Percentiles rank a stretch among this genome's conserved stretches.
phyloP scores from a whole-genome alignment of 257 asterid species.

The Solanum etuberosum region DNA sequence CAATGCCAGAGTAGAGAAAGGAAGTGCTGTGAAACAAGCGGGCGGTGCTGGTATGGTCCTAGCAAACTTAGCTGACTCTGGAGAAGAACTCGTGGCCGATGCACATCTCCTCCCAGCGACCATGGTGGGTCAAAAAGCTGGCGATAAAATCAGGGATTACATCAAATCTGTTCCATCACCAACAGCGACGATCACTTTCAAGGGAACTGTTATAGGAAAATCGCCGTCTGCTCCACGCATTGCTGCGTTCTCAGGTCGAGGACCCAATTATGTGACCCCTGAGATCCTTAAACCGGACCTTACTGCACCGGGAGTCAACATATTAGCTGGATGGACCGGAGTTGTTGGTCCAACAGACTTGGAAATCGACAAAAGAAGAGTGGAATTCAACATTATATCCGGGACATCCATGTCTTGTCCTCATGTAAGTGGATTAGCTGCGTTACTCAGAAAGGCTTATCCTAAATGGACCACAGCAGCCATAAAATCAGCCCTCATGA shows the following conservation, averaged over 20 bases:
- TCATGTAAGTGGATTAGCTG: constrained; percentile 55
- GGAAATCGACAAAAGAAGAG: constrained; percentile 14
- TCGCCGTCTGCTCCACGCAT: constrained; percentile 74
- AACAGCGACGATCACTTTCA: constrained; percentile 51
- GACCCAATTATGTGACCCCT: constrained; percentile 65
- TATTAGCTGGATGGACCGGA: constrained; percentile 61
- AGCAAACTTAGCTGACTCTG: constrained; percentile 64
- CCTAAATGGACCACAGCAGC: constrained; percentile 71
- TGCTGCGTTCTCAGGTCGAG: constrained; percentile 84
- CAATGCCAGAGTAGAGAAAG: constrained; percentile 75
- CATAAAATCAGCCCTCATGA: constrained; percentile 56
- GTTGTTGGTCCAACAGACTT: constrained; percentile 22
- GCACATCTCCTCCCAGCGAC: constrained; percentile 76
- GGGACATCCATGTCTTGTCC: constrained; percentile 92
- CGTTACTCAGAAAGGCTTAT: constrained; percentile 47
- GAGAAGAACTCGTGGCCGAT: constrained; percentile 80
- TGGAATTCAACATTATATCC: constrained; percentile 29
- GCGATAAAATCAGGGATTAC: constrained; percentile 52
- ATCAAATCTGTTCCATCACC: constrained; percentile 47
- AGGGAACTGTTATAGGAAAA: constrained; percentile 62
- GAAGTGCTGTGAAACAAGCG: constrained; percentile 66
- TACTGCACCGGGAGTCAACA: constrained; percentile 57
- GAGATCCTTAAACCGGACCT: constrained; percentile 81
- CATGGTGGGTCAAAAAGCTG: constrained; percentile 61
- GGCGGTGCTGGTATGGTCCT: constrained; percentile 84